Conservation (phyloP, 73 alveolate species). For the Stentor roeselii region DNA sequence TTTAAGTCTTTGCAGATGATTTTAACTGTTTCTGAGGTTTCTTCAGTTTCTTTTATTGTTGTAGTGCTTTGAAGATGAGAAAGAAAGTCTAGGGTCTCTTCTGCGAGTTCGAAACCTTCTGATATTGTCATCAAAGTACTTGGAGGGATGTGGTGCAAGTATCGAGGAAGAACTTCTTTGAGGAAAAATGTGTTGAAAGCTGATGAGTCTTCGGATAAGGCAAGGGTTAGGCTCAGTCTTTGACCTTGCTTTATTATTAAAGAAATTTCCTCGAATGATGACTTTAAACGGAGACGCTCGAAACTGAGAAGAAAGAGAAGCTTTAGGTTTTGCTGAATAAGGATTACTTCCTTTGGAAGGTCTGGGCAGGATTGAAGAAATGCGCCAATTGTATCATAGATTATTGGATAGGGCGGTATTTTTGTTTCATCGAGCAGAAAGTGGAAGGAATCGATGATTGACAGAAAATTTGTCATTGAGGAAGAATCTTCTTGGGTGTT, state of each 20-base stretch:
- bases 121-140: background rate
- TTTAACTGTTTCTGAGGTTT: background rate
- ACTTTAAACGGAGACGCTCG: no score
- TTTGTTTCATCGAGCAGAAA: no score
- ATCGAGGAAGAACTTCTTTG: constrained; percentile 7
- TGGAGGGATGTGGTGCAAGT: background rate
- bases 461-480: no score
- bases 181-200: background rate
- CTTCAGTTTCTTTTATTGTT: background rate
- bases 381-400: no score
- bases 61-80: background rate
- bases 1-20: background rate
- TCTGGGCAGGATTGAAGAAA: no score
- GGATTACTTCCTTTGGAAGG: no score
- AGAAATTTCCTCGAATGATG: no score
- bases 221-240: background rate
- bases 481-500: no score
- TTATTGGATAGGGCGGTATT: no score
- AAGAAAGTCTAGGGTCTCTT: constrained; percentile 10
- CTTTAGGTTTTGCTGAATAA: no score
- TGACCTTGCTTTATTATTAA: background rate
- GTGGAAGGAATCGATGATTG: no score
- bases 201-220: background rate
- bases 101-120: background rate
- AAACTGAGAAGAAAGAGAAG: no score